Evolutionary conservation across 2,329 filamentous ascomycete genomes (phyloP).

Genomic region (Ceratocystis huliohia): DNA sequence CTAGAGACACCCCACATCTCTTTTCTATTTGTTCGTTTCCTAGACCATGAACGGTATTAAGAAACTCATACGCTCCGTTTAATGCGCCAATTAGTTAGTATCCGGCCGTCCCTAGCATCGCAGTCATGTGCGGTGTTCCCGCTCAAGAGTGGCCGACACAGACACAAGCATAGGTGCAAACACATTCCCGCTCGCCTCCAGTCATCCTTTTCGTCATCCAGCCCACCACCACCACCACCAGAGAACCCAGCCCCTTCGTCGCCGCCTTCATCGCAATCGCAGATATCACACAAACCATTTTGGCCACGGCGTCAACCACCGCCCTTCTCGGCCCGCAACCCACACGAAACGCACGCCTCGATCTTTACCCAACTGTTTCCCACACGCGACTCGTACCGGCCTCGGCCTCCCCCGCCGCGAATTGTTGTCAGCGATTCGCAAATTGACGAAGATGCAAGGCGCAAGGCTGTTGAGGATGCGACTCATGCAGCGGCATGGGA

Average conservation of each 20-base stretch:
- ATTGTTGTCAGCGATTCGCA: constrained; percentile 7
- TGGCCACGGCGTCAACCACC: background rate
- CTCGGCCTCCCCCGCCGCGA: constrained; percentile 12
- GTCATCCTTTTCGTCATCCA: background rate
- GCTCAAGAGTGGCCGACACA: background rate
- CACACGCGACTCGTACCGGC: constrained; percentile 17
- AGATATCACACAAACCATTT: background rate
- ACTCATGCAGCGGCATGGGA: background rate
- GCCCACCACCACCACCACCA: background rate
- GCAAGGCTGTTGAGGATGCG: background rate
- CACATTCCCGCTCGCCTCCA: background rate
- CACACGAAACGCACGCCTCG: constrained; percentile 16
- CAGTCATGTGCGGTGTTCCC: background rate
- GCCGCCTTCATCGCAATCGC: background rate
- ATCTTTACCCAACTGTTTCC: constrained; percentile 21
- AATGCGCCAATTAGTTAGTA: background rate
- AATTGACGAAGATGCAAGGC: background rate
- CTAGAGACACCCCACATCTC: background rate
- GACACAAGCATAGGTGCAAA: background rate
- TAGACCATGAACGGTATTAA: background rate
- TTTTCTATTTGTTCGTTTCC: background rate
- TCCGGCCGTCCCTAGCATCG: background rate
- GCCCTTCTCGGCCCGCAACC: constrained; percentile 8
- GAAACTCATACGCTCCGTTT: too few relatives aligned
- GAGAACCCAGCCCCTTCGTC: background rate